Base-by-base conservation (phyloP, 2,329 filamentous ascomycete genomes). In the Lachnellula arida region DNA sequence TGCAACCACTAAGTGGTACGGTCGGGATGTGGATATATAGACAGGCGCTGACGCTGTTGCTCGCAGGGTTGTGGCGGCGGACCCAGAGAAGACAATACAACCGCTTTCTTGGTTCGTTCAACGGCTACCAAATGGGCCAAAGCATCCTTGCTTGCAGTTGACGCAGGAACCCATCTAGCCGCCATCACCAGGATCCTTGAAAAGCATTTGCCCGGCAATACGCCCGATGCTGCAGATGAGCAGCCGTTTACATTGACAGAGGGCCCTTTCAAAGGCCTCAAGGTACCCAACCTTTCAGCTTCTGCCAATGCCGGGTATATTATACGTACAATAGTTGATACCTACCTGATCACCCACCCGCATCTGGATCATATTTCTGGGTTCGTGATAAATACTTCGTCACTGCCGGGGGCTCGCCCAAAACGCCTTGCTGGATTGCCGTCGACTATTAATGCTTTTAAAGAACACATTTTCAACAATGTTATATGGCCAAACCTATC, bases 401-500 rank as follows among this genome's bases (percentile, higher is more conserved):
- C 89, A 3, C 82, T 95, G 19, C 87, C 90, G 32, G 89, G 88
- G 32, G 83, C 87, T 2, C 84, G 86, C 28, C 90, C 91, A 0
- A 99, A 97, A 73, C 84, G 88, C 23, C 77, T 99, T 14, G 91
- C 93, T 1, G 93, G 89, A 0, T 76, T 97, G 4, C 91, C 92
- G 0, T 87, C 85, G 28, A 96, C 93, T n/a, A 92, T 99, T 51
- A 81, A 90, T 46, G 92, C 93, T 0, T 86, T 99, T 72, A 97
- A 96, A 71, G 85, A 79, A 0, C 92, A 99, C 72, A 90, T 99
- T 57, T 99, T 99, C 77, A 99, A 99, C 73, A 95, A 97, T 67
- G 77, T 96, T 56, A 96, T 97, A 53, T 99, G 94, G 94, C 94
- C 94, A 0, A 99, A 99, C 64, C 75, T 99, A 40, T 95, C 91